A percentile compares a stretch with the other conserved stretches of the same genome.
These are phyloP conservation scores for Coemansia sp. DNA, from an alignment of 192 early-diverging fungal genomes.

Conservation along the genomic window DNA sequence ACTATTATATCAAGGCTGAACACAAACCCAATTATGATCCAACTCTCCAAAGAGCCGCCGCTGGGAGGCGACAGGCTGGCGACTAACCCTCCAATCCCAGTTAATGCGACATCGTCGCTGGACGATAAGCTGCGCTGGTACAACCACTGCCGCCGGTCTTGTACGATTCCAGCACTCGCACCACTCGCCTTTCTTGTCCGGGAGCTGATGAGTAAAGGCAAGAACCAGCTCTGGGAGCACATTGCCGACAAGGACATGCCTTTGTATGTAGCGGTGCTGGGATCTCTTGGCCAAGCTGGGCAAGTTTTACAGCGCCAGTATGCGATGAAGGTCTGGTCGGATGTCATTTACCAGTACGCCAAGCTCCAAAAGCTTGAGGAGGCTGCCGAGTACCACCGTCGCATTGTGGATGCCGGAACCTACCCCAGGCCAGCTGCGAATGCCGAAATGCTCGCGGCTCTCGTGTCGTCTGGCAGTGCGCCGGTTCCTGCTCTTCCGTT, in stretches of 20 bases:
- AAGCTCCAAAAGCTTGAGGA: conserved; percentile 27
- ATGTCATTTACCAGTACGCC: conserved; percentile 14
- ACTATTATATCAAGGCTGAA: background rate
- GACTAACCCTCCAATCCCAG: background rate
- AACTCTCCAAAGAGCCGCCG: background rate
- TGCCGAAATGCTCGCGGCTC: conserved; percentile 12
- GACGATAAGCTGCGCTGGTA: conserved; percentile 28
- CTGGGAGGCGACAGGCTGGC: conserved; percentile 1
- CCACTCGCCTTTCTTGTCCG: conserved; percentile 9
- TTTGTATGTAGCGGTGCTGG: conserved; percentile 19
- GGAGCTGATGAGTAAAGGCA: conserved; percentile 10
- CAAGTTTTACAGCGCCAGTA: background rate
- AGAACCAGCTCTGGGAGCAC: conserved; percentile 21
- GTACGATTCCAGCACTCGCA: conserved; percentile 8
- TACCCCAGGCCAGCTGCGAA: conserved; percentile 23
- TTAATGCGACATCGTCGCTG: background rate
- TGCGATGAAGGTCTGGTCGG: conserved; percentile 29
- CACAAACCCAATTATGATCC: background rate
- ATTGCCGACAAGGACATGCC: conserved; percentile 32
- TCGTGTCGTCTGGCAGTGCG: background rate
- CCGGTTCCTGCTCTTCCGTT: conserved; percentile 24
- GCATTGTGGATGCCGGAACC: conserved; percentile 20
- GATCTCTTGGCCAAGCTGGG: background rate
- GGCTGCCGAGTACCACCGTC: conserved; percentile 25
- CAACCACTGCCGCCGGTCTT: background rate